Evolutionary conservation across 768 basidiomycete species (phyloP).

Genomic region (Collybiopsis luxurians): DNA sequence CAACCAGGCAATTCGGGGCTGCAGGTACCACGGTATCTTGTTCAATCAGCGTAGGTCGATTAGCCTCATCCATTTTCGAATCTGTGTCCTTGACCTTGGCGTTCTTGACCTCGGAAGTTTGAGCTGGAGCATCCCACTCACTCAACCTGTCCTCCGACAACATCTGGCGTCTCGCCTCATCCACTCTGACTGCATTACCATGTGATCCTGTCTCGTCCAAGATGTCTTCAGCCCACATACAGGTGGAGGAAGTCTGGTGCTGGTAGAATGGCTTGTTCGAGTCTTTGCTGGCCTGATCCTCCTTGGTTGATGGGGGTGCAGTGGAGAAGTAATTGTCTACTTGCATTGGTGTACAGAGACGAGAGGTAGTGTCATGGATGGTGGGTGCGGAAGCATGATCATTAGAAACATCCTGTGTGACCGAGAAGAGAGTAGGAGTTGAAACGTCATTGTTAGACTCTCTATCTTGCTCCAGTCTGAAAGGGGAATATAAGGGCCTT

Average conservation of each 20-base stretch:
- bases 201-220: slow-evolving; percentile 26
- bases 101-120: not conserved
- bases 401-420: not conserved
- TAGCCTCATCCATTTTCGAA: too few species aligned
- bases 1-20: not conserved
- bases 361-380: not conserved
- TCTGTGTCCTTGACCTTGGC: too few species aligned
- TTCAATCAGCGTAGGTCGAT: not conserved
- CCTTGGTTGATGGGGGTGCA: not conserved
- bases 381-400: not conserved
- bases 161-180: slow-evolving; percentile 4
- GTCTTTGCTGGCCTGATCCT: not conserved
- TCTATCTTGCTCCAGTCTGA: not conserved
- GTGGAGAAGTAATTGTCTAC: not conserved
- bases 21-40: not conserved
- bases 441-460: not conserved
- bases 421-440: not conserved
- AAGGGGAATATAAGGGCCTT: not conserved
- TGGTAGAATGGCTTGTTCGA: not conserved
- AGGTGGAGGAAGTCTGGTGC: slow-evolving; percentile 28
- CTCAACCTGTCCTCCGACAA: slow-evolving; percentile 2
- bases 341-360: not conserved
- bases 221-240: slow-evolving; percentile 46
- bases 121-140: not conserved
- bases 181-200: slow-evolving; percentile 7